These are phyloP conservation scores for Oryza rufipogon DNA, from an alignment of 176 grass and related monocot genomes.

Conservation along the genomic window DNA sequence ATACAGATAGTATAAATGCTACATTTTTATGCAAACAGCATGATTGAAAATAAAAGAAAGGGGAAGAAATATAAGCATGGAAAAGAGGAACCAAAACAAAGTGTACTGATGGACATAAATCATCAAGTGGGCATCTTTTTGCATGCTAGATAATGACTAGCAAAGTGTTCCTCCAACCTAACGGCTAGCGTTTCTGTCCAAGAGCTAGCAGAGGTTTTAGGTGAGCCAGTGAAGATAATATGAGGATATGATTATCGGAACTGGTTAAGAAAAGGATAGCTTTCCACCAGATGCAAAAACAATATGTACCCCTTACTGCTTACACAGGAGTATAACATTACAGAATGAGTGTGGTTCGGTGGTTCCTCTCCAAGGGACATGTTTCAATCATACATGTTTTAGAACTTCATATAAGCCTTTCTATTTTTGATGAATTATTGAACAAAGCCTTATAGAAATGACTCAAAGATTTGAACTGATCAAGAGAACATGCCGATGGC, in stretches of 20 bases:
- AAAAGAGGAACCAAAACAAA: conserved; percentile 13
- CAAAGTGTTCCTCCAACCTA: conserved; percentile 3
- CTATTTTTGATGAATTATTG: background rate
- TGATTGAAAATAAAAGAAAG: background rate
- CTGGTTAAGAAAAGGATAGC: background rate
- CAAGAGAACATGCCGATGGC: background rate
- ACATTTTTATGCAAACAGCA: conserved; percentile 7
- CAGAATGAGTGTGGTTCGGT: background rate
- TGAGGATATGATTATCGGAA: background rate
- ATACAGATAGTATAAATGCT: background rate
- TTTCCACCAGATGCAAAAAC: background rate
- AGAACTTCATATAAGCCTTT: background rate
- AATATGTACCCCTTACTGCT: conserved; percentile 1
- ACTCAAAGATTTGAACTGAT: background rate
- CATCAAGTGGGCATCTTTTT: background rate
- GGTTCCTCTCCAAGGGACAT: background rate
- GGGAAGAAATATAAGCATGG: conserved; percentile 8
- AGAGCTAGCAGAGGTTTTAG: background rate
- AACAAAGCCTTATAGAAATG: background rate
- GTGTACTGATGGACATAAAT: conserved; percentile 24
- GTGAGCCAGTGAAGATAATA: conserved; percentile 5
- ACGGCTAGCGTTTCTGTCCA: background rate
- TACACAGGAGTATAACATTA: background rate
- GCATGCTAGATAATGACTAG: background rate
- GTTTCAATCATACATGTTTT: background rate